Percentiles rank a stretch among this genome's conserved stretches.
Evolutionary conservation across 2,329 filamentous ascomycete species (phyloP).

Genomic region (Aureobasidium uvarum): DNA sequence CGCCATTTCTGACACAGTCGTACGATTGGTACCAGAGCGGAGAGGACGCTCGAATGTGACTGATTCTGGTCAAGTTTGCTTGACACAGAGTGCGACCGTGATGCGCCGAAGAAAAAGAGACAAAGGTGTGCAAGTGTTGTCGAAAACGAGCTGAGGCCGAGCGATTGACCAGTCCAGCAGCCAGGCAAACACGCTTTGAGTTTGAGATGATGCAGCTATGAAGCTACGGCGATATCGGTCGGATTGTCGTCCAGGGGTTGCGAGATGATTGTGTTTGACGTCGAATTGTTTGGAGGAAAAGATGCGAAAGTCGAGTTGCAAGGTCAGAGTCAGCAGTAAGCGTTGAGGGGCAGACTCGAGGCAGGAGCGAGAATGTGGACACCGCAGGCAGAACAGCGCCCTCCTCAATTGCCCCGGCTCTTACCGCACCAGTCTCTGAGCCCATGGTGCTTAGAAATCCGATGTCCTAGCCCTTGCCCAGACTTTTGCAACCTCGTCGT

Average conservation of each 20-base stretch:
- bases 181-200: constrained; percentile 12
- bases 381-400: constrained; percentile 19
- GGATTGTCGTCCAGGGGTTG: neutral
- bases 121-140: neutral
- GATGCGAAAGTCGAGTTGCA: neutral
- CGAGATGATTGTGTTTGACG: neutral
- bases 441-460: constrained; percentile 22
- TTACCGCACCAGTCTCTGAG: neutral
- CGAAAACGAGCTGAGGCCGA: neutral
- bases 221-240: neutral
- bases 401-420: constrained; percentile 1
- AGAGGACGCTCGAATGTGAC: neutral
- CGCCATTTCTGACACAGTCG: constrained; percentile 26
- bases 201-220: constrained; percentile 23
- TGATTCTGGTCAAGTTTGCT: neutral
- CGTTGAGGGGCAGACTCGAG: constrained; percentile 16
- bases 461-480: neutral
- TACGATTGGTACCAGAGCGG: constrained; percentile 17
- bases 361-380: constrained; percentile 22
- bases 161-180: constrained; percentile 1
- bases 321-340: constrained; percentile 3
- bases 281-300: neutral
- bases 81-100: neutral
- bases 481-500: neutral
- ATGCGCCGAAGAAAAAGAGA: neutral